phyloP scores from a whole-genome alignment of 1,139 yeast genomes.

The Hyphopichia buzzinii region DNA sequence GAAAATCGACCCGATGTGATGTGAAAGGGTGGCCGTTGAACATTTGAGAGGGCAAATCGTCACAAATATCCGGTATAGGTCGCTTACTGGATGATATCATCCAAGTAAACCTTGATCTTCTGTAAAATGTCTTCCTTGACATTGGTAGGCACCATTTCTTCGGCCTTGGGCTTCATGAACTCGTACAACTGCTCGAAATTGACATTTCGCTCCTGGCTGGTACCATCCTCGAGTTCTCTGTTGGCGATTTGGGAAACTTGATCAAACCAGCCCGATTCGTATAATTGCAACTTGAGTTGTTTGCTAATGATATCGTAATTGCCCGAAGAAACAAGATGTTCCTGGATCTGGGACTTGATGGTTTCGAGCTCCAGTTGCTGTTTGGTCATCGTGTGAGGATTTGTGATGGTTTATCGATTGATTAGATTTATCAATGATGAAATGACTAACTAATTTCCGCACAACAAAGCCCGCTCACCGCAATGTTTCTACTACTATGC shows the following conservation, averaged over 20 bases:
- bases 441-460: too few species aligned
- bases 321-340: slow-evolving; percentile 72
- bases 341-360: slow-evolving; percentile 63
- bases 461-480: too few species aligned
- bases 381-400: slow-evolving; percentile 20
- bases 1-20: too few species aligned
- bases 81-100: slow-evolving; percentile 45
- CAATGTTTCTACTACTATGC: too few species aligned
- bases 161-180: slow-evolving; percentile 61
- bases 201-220: slow-evolving; percentile 35
- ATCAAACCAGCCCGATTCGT: slow-evolving; percentile 86
- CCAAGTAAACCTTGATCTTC: slow-evolving; percentile 61
- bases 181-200: slow-evolving; percentile 55
- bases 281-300: slow-evolving; percentile 59
- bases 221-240: slow-evolving; percentile 27
- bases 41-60: too few species aligned
- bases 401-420: too few species aligned
- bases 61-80: too few species aligned
- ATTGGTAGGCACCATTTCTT: slow-evolving; percentile 65
- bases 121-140: slow-evolving; percentile 60
- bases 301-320: slow-evolving; percentile 71
- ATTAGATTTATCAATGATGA: too few species aligned
- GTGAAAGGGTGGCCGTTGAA: too few species aligned
- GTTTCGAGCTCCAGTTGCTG: slow-evolving; percentile 45
- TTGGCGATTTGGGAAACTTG: slow-evolving; percentile 60